phyloP scores from a whole-genome alignment of 2,329 filamentous ascomycete genomes.

The Lasiodiplodia sp. region DNA sequence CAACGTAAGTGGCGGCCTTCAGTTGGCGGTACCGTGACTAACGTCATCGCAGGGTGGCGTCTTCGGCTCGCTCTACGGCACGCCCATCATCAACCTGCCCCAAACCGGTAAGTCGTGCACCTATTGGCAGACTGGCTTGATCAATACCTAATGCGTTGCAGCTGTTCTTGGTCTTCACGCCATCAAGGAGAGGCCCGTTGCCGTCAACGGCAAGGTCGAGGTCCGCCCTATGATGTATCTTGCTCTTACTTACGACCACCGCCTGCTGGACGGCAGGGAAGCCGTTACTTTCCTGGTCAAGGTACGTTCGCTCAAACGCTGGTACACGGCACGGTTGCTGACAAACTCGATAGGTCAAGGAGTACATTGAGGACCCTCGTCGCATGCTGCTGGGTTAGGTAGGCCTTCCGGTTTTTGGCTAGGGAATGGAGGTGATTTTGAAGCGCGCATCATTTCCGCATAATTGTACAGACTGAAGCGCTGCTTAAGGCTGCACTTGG shows the following conservation, averaged over 20 bases:
- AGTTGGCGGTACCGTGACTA: not conserved
- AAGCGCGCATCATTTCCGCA: conserved; percentile 18
- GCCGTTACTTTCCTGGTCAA: conserved; percentile 96
- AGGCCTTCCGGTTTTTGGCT: not conserved
- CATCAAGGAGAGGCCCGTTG: conserved; percentile 93
- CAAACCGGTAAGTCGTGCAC: conserved; percentile 67
- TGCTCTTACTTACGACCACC: conserved; percentile 96
- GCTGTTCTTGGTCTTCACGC: conserved; percentile 91
- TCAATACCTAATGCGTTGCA: conserved; percentile 32
- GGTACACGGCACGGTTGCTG: not conserved
- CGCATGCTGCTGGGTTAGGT: conserved; percentile 75
- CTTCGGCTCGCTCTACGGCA: conserved; percentile 96
- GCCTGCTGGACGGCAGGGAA: conserved; percentile 91
- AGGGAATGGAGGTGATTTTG: conserved; percentile 7
- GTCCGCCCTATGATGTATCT: conserved; percentile 99
- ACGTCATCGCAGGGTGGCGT: conserved; percentile 70
- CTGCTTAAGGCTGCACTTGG: not conserved
- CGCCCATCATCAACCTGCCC: conserved; percentile 96
- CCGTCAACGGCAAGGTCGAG: conserved; percentile 90
- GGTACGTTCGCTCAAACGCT: conserved; percentile 46
- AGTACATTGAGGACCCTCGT: conserved; percentile 94
- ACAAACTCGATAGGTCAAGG: conserved; percentile 69
- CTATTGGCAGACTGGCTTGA: conserved; percentile 29
- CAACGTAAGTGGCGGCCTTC: conserved; percentile 63
- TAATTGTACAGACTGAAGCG: conserved; percentile 24